A percentile compares a stretch with the other conserved stretches of the same genome.
Evolutionary conservation across 805 yeast species (phyloP).

Genomic region (Ogataea nonfermentans): DNA sequence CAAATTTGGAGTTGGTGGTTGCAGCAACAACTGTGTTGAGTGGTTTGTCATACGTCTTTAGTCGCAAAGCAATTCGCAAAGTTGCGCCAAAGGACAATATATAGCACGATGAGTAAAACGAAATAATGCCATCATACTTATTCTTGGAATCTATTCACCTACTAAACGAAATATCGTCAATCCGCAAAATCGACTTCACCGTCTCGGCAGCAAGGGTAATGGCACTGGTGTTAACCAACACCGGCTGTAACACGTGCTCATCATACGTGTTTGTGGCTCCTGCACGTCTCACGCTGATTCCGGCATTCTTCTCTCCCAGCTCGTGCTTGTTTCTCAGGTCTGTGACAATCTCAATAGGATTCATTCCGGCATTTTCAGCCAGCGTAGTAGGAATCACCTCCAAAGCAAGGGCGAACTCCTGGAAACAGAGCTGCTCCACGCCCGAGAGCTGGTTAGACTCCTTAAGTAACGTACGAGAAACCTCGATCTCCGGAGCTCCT

Average conservation of each 20-base stretch:
- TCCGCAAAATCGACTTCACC: slow-evolving; percentile 91
- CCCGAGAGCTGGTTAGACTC: slow-evolving; percentile 77
- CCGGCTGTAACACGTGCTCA: slow-evolving; percentile 96
- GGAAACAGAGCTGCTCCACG: slow-evolving; percentile 86
- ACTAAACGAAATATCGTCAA: slow-evolving; percentile 94
- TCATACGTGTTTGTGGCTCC: slow-evolving; percentile 88
- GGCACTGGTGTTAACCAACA: slow-evolving; percentile 90
- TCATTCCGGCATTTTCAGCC: slow-evolving; percentile 94
- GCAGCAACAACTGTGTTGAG: slow-evolving; percentile 73
- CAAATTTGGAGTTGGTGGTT: slow-evolving; percentile 49
- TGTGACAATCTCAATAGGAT: slow-evolving; percentile 87
- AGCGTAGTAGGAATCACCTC: slow-evolving; percentile 92
- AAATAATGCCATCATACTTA: not conserved
- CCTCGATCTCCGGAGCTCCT: slow-evolving; percentile 96
- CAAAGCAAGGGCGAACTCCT: slow-evolving; percentile 86
- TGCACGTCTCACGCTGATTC: slow-evolving; percentile 90
- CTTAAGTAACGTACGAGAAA: slow-evolving; percentile 67
- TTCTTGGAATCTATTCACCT: slow-evolving; percentile 39
- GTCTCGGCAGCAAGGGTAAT: slow-evolving; percentile 93
- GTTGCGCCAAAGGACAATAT: not conserved
- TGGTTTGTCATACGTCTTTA: slow-evolving; percentile 73
- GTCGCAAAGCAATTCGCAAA: slow-evolving; percentile 56
- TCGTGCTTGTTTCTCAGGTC: slow-evolving; percentile 91
- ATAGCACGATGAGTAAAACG: not conserved
- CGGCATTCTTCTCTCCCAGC: slow-evolving; percentile 88